Conservation (phyloP, 768 basidiomycete species). For the Tulasnella calospora region DNA sequence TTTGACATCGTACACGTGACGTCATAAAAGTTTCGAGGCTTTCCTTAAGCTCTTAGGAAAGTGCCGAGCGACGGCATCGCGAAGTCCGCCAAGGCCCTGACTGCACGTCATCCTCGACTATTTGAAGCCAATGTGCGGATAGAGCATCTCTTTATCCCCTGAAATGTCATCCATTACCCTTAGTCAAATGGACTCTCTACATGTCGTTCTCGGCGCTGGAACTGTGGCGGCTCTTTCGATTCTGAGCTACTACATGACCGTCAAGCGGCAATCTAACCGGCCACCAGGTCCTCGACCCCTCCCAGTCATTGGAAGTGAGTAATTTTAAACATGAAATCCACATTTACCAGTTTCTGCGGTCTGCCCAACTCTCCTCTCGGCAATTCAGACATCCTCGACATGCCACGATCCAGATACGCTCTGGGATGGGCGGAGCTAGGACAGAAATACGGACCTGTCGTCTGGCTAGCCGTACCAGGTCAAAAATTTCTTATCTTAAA, state of each 20-base stretch:
- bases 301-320: not conserved
- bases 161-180: not conserved
- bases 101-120: too few relatives aligned
- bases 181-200: not conserved
- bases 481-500: constrained; percentile 25
- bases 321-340: not conserved
- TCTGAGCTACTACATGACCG: not conserved
- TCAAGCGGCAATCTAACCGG: not conserved
- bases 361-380: not conserved
- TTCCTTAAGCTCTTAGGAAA: not conserved
- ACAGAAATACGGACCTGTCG: constrained; percentile 18
- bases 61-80: not conserved
- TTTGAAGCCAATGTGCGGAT: too few relatives aligned
- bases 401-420: not conserved
- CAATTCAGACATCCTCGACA: constrained; percentile 30
- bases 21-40: not conserved
- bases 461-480: constrained; percentile 20
- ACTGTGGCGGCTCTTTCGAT: not conserved
- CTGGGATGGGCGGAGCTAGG: constrained; percentile 6
- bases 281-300: not conserved
- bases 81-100: too few relatives aligned
- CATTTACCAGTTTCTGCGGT: not conserved
- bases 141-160: not conserved
- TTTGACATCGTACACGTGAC: not conserved
- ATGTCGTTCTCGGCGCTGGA: not conserved